A percentile compares a stretch with the other conserved stretches of the same genome.
Evolutionary conservation across 139 green algal genomes (phyloP).

Genomic region (Chlamydomonas applanata): DNA sequence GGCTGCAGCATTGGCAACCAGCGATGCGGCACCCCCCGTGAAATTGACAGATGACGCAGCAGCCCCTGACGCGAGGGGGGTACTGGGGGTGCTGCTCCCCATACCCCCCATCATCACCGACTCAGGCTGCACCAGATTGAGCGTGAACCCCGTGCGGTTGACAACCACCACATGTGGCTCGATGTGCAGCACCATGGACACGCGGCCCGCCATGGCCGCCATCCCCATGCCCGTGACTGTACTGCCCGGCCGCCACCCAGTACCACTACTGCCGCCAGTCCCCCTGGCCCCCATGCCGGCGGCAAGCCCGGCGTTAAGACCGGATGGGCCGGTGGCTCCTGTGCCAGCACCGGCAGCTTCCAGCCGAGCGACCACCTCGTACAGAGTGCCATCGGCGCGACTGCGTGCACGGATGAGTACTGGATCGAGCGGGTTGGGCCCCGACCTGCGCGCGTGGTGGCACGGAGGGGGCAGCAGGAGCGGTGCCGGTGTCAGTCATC

Average conservation of each 20-base stretch:
- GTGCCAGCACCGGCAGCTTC: constrained; percentile 20
- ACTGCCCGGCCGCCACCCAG: constrained; percentile 8
- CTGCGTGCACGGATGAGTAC: constrained; percentile 16
- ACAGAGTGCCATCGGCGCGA: constrained; percentile 34
- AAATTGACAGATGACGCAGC: too few species aligned
- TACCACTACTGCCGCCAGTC: not conserved
- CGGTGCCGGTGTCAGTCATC: too few species aligned
- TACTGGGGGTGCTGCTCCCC: too few species aligned
- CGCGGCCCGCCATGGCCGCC: constrained; percentile 7
- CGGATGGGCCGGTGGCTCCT: not conserved
- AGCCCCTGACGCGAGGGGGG: too few species aligned
- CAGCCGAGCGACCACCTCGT: constrained; percentile 60
- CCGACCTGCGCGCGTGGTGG: too few species aligned
- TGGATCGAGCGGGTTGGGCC: not conserved
- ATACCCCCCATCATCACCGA: constrained; percentile 1
- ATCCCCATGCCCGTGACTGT: constrained; percentile 13
- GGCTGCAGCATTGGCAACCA: not conserved
- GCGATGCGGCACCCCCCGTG: not conserved
- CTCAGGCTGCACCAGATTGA: constrained; percentile 71
- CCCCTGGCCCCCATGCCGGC: not conserved
- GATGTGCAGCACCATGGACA: constrained; percentile 51
- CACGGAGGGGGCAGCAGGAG: too few species aligned
- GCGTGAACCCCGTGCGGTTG: constrained; percentile 67
- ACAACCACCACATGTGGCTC: constrained; percentile 71
- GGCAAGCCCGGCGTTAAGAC: not conserved